Conservation (phyloP, 257 asterid species). For the Fraxinus cuspidata region DNA sequence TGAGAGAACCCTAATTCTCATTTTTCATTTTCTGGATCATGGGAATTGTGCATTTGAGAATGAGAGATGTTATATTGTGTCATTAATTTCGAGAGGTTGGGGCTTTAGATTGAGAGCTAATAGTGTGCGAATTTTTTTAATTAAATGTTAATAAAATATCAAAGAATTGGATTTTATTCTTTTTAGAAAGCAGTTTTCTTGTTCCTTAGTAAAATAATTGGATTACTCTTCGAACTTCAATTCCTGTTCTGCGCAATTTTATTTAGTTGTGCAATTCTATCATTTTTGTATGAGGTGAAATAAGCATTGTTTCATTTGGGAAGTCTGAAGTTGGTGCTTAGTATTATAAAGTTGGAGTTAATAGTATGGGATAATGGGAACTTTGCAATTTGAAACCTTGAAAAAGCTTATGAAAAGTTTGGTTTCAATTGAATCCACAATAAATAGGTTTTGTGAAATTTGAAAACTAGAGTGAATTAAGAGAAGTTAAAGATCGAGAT, state of each 20-base stretch:
- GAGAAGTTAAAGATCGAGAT: too few species aligned
- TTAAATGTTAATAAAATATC: conserved; percentile 1
- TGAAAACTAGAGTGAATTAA: too few species aligned
- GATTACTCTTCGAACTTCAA: not conserved
- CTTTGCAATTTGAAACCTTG: too few species aligned
- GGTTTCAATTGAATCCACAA: not conserved
- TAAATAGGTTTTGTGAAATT: too few species aligned
- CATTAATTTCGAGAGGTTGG: not conserved
- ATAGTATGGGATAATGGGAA: too few species aligned
- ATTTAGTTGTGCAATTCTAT: not conserved
- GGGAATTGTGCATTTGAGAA: not conserved
- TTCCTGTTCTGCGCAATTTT: not conserved
- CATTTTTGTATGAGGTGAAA: not conserved
- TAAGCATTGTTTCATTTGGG: not conserved
- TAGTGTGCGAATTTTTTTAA: not conserved
- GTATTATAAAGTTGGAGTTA: conserved; percentile 13
- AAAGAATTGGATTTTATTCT: not conserved
- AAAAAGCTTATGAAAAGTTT: not conserved
- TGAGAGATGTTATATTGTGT: conserved; percentile 8
- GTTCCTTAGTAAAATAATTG: not conserved
- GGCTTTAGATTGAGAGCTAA: not conserved
- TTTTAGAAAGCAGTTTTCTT: not conserved
- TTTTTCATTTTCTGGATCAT: too few species aligned
- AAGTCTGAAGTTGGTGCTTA: not conserved
- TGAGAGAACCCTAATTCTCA: too few species aligned